These are phyloP conservation scores for Petunia hybrid DNA, from an alignment of 305 asterid species.

Conservation along the genomic window DNA sequence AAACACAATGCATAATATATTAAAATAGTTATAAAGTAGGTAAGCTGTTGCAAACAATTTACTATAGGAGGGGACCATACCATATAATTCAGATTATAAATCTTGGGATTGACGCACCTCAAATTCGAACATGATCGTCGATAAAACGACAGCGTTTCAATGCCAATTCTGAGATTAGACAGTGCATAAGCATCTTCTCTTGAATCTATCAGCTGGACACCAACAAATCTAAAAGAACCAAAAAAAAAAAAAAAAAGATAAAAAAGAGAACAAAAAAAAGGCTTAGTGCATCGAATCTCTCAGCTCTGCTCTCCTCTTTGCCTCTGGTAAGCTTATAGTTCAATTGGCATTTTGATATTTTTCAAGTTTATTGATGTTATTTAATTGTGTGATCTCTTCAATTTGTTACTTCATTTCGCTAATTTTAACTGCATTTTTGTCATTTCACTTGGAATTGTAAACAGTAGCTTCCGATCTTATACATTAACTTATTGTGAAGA, in stretches of 20 bases:
- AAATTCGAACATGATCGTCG: not conserved
- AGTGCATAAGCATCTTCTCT: conserved; percentile 17
- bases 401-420: conserved; percentile 5
- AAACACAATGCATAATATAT: not conserved
- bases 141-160: conserved; percentile 26
- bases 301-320: conserved; percentile 23
- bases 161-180: not conserved
- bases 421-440: conserved; percentile 10
- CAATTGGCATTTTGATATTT: not conserved
- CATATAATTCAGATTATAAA: not conserved
- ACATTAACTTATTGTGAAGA: not conserved
- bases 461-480: not conserved
- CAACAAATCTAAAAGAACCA: not conserved
- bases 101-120: not conserved
- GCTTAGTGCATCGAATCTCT: conserved; percentile 30
- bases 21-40: not conserved
- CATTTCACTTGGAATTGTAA: conserved; percentile 6
- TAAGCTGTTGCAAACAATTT: not conserved
- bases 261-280: conserved; percentile 19
- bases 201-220: conserved; percentile 23
- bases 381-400: conserved; percentile 20
- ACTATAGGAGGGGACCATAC: not conserved
- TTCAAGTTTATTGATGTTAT: not conserved
- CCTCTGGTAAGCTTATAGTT: conserved; percentile 36
- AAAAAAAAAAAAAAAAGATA: not conserved